Percentiles rank a stretch among this genome's conserved stretches.
Conservation (phyloP, 2,329 filamentous ascomycete species). For the Verticillium longisporum region DNA sequence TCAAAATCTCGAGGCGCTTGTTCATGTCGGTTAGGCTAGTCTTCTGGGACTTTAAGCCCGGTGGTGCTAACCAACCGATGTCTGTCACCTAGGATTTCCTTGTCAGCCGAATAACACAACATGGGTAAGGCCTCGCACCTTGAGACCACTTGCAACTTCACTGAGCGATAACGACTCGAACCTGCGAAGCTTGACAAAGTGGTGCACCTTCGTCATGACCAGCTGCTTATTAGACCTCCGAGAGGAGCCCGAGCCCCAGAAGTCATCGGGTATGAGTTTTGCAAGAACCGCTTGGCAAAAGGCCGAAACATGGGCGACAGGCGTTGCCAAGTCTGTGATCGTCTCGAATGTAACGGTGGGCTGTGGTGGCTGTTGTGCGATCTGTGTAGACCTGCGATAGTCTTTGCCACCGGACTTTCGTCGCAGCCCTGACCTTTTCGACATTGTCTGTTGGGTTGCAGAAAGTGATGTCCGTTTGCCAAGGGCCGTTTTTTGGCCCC, state of each 20-base stretch:
- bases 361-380: neutral
- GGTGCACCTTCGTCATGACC: constrained; percentile 64
- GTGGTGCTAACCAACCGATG: constrained; percentile 67
- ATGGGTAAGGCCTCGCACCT: constrained; percentile 39
- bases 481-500: constrained; percentile 13
- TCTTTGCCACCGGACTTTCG: neutral
- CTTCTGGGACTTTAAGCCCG: constrained; percentile 40
- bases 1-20: constrained; percentile 73
- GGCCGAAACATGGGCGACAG: constrained; percentile 64
- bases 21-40: constrained; percentile 62
- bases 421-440: neutral
- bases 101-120: neutral
- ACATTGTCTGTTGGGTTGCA: constrained; percentile 2
- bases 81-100: constrained; percentile 47
- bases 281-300: constrained; percentile 75
- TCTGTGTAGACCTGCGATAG: neutral
- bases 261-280: constrained; percentile 64
- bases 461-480: constrained; percentile 3
- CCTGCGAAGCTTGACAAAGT: constrained; percentile 68
- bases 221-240: constrained; percentile 52
- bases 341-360: constrained; percentile 34
- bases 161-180: constrained; percentile 80
- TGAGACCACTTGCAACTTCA: constrained; percentile 67
- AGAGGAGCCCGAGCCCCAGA: constrained; percentile 60
- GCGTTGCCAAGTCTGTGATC: constrained; percentile 63